Base-by-base conservation (phyloP, 2,329 filamentous ascomycete genomes). In the Colletotrichum higginsianum region DNA sequence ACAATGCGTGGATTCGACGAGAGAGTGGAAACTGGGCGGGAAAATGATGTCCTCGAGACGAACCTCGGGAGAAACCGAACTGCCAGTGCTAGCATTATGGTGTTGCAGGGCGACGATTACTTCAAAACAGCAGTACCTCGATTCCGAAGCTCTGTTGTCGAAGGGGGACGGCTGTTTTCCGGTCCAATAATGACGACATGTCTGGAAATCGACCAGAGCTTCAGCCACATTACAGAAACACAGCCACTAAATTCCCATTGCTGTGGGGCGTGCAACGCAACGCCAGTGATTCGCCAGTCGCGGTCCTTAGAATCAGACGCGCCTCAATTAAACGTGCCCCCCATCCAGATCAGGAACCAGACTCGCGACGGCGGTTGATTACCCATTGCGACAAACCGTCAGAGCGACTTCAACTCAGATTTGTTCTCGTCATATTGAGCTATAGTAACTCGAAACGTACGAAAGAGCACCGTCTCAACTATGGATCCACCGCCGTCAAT, bases 1-100 rank as follows among this genome's bases (percentile, higher is more conserved):
- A 90, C 88, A 77, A 91, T 90, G 71, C 86, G 80, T 7, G 85
- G 81, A 71, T 90, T 90, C 50, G 82, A 84, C 9, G 83, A 77
- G 23, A 90, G 76, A 8, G 85, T 87, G 46, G 85, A 85, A 4
- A 89, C 73, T 18, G 77, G 68, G 42, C 87, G 76, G 18, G 68
- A 74, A 50, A 77, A 74, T 26, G 60, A 7, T 9, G 26, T 46
- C 12, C 40, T 47, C 26, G 58, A 46, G 44, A 18, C 40, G 23
- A 62, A 13, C 40, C 61, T 78, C 71, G 55, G 74, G 44, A 68
- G 67, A 21, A 76, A 70, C 42, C 80, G 77, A 13, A 78, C 73
- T 55, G 77, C 74, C 68, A 78, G 75, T 61, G 78, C 68, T 58
- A 82, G 75, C 82, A 84, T 84, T 65, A 18, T 61, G 53, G 30